A percentile compares a stretch with the other conserved stretches of the same genome.
Evolutionary conservation across 345 rosid genomes (phyloP).

Genomic region (Kandelia obovata): DNA sequence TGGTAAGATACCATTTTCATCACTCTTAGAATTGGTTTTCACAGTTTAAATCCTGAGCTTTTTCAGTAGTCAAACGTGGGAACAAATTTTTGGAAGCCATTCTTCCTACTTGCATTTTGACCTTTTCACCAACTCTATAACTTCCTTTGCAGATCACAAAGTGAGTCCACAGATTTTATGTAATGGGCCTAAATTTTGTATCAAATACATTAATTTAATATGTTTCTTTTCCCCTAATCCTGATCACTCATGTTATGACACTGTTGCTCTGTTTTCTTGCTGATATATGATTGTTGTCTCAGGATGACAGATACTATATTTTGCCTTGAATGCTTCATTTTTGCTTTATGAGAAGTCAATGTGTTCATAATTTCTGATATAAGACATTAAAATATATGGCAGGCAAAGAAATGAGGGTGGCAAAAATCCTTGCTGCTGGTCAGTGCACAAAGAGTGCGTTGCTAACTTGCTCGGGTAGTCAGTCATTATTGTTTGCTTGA

Average conservation of each 20-base stretch:
- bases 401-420: constrained; percentile 30
- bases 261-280: not conserved
- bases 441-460: not conserved
- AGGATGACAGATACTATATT: not conserved
- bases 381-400: constrained; percentile 13
- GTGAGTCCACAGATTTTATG: not conserved
- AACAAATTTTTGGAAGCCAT: no score
- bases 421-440: not conserved
- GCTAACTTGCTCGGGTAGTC: constrained; percentile 4
- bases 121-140: not conserved
- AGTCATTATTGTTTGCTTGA: not conserved
- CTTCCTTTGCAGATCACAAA: not conserved
- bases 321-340: constrained; percentile 4
- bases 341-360: not conserved
- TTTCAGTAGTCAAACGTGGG: no score
- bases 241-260: not conserved
- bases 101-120: no score
- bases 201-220: not conserved
- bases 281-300: not conserved
- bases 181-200: not conserved
- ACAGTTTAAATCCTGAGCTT: not conserved
- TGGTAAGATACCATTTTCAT: not conserved
- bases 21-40: not conserved
- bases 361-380: not conserved
- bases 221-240: not conserved